Conservation (phyloP, 2,329 filamentous ascomycete species). For the Cucurbitaria berberidis region DNA sequence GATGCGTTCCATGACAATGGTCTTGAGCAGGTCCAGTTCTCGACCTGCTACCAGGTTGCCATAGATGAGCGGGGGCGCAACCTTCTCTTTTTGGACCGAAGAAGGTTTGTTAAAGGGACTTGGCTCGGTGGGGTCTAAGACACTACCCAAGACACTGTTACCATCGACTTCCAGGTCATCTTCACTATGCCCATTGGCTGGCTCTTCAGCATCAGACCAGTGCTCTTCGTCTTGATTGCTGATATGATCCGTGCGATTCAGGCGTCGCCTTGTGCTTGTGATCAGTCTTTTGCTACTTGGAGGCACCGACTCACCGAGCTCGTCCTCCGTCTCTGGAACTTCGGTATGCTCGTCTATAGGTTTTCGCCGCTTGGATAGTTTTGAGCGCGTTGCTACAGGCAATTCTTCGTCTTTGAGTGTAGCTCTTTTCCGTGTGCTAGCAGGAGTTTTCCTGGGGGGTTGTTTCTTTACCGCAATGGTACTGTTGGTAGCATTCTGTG, state of each 20-base stretch:
- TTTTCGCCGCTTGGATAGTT: slow-evolving; percentile 16
- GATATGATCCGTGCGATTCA: slow-evolving; percentile 38
- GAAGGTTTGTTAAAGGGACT: slow-evolving; percentile 46
- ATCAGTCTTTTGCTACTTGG: slow-evolving; percentile 22
- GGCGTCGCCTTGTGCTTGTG: slow-evolving; percentile 27
- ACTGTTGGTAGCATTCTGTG: slow-evolving; percentile 3
- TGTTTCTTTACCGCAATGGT: slow-evolving; percentile 12
- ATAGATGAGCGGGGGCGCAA: slow-evolving; percentile 17
- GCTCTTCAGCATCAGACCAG: slow-evolving; percentile 19
- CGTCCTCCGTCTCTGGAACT: slow-evolving; percentile 32
- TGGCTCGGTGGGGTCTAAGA: slow-evolving; percentile 43
- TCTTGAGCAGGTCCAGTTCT: slow-evolving; percentile 41
- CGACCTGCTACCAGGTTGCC: slow-evolving; percentile 25
- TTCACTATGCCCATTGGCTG: slow-evolving; percentile 17
- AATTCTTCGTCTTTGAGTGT: slow-evolving; percentile 15
- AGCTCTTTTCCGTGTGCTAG: slow-evolving; percentile 12
- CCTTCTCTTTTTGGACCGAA: slow-evolving; percentile 29
- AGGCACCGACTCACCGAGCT: slow-evolving; percentile 16
- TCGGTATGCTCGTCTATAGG: slow-evolving; percentile 6
- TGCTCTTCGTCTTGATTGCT: slow-evolving; percentile 27
- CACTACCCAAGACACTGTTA: slow-evolving; percentile 39
- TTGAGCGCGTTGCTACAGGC: slow-evolving; percentile 22
- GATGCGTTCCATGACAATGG: slow-evolving; percentile 51
- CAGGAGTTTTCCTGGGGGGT: slow-evolving; percentile 12
- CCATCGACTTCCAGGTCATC: slow-evolving; percentile 36